These are phyloP conservation scores for Pseudogymnoascus sp. DNA, from an alignment of 2,329 filamentous ascomycete species.

Conservation along the genomic window DNA sequence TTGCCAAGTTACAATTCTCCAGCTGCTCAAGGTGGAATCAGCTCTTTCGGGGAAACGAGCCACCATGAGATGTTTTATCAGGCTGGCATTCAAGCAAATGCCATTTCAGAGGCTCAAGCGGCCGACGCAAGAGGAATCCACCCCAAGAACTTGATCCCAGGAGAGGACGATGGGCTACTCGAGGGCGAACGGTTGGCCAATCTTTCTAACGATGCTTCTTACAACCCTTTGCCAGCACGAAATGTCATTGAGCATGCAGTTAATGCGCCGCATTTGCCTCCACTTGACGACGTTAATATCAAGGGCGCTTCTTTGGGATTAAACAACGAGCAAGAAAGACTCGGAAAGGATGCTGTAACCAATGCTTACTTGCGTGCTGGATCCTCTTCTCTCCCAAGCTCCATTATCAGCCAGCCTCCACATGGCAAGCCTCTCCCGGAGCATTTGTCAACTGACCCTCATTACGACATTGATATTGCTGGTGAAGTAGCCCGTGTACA, in stretches of 20 bases:
- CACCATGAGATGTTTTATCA: slow-evolving; percentile 24
- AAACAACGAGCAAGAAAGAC: not conserved
- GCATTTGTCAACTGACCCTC: slow-evolving; percentile 48
- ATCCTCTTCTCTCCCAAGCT: not conserved
- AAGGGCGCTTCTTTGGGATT: not conserved
- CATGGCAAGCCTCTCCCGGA: slow-evolving; percentile 34
- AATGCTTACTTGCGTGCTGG: not conserved
- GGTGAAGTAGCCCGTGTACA: slow-evolving; percentile 56
- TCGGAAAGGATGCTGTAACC: not conserved
- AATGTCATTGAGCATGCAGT: not conserved
- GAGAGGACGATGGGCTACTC: not conserved
- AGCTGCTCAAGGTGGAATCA: slow-evolving; percentile 31
- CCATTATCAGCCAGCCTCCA: not conserved
- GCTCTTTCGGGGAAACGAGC: slow-evolving; percentile 15
- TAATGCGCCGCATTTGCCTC: not conserved
- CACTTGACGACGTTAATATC: not conserved
- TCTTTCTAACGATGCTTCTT: not conserved
- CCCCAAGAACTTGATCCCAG: not conserved
- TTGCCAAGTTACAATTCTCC: slow-evolving; percentile 47
- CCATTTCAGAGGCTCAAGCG: slow-evolving; percentile 14
- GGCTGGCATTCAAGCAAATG: slow-evolving; percentile 25
- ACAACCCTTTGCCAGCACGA: not conserved
- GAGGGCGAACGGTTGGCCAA: not conserved
- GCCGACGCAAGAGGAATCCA: not conserved
- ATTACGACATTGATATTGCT: slow-evolving; percentile 55